phyloP scores from a whole-genome alignment of 148 eudicot genomes.

The Arctostaphylos glauca region DNA sequence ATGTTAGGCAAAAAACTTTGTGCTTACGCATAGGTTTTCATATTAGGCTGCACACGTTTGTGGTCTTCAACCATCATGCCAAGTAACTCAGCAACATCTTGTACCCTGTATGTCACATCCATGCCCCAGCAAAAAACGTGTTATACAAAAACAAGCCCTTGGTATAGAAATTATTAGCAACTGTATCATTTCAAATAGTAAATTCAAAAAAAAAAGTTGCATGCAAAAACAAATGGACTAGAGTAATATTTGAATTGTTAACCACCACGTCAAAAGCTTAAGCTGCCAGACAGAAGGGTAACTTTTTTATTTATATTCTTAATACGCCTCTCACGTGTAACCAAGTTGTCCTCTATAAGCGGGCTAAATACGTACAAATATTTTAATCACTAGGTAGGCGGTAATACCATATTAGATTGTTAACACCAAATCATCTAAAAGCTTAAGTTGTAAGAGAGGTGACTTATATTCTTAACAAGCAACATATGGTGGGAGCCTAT shows the following conservation, averaged over 20 bases:
- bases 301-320: too few relatives aligned
- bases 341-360: too few relatives aligned
- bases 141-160: not conserved
- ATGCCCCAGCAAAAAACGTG: slow-evolving; percentile 6
- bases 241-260: not conserved
- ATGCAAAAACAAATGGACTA: not conserved
- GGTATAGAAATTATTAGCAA: not conserved
- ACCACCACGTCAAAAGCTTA: too few relatives aligned
- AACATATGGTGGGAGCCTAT: not conserved
- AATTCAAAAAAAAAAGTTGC: not conserved
- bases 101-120: slow-evolving; percentile 56
- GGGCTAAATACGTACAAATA: too few relatives aligned
- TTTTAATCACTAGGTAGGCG: too few relatives aligned
- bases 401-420: too few relatives aligned
- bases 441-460: too few relatives aligned
- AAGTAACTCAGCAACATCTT: slow-evolving; percentile 95
- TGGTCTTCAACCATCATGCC: slow-evolving; percentile 97
- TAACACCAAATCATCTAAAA: too few relatives aligned
- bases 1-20: not conserved
- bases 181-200: not conserved
- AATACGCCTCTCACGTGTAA: too few relatives aligned
- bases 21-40: slow-evolving; percentile 93
- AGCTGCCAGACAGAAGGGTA: too few relatives aligned
- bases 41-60: slow-evolving; percentile 82
- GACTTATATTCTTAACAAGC: too few relatives aligned